A percentile compares a stretch with the other conserved stretches of the same genome.
These are phyloP conservation scores for Spizellomyces sp. DNA, from an alignment of 192 early-diverging fungal species.

Conservation along the genomic window DNA sequence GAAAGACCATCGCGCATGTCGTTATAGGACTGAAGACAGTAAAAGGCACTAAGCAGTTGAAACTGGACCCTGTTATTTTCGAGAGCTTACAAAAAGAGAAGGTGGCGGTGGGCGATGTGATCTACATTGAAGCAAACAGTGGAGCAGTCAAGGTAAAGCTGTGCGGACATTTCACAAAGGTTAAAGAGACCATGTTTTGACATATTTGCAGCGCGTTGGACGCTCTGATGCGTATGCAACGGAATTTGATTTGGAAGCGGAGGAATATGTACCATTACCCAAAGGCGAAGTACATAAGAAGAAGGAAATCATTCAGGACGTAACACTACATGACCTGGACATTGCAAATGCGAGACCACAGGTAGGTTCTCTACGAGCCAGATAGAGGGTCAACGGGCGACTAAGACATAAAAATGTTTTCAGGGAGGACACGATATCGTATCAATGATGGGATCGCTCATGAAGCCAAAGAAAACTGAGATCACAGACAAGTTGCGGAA, in stretches of 20 bases:
- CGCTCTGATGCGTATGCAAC: slow-evolving; percentile 98
- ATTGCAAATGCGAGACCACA: slow-evolving; percentile 94
- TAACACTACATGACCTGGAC: slow-evolving; percentile 97
- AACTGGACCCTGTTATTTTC: slow-evolving; percentile 96
- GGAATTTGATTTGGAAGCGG: slow-evolving; percentile 97
- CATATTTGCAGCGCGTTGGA: slow-evolving; percentile 74
- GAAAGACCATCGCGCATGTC: slow-evolving; percentile 95
- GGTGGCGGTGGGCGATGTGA: slow-evolving; percentile 94
- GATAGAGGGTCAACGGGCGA: not conserved
- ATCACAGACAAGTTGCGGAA: slow-evolving; percentile 97
- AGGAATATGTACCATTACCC: slow-evolving; percentile 96
- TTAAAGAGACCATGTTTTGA: not conserved
- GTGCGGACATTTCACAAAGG: not conserved
- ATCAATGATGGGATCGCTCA: slow-evolving; percentile 97
- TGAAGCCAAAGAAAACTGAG: slow-evolving; percentile 99
- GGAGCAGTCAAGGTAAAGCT: slow-evolving; percentile 87
- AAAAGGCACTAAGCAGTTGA: slow-evolving; percentile 97
- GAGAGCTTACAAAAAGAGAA: slow-evolving; percentile 97
- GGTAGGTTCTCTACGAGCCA: slow-evolving; percentile 24
- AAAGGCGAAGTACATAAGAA: slow-evolving; percentile 99
- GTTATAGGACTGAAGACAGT: slow-evolving; percentile 96
- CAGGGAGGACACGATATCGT: slow-evolving; percentile 96
- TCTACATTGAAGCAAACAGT: slow-evolving; percentile 97
- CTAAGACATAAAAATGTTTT: not conserved
- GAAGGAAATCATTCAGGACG: slow-evolving; percentile 98